Base-by-base conservation (phyloP, 164 flowering plant genomes). In the Akebia trifoliata region DNA sequence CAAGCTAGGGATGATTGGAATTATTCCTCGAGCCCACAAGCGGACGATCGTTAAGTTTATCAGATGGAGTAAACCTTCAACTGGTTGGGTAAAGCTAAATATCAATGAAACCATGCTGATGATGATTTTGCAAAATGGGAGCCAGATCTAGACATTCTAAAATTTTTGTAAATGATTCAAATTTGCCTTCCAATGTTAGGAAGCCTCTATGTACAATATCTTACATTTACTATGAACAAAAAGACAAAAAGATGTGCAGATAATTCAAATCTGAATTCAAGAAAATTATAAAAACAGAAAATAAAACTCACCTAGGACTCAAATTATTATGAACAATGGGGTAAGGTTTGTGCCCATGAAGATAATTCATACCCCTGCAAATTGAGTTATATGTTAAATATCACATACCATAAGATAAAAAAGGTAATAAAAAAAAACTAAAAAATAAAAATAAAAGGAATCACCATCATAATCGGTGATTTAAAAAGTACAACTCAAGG, bases 281-380 rank as follows among this genome's bases (percentile, higher is more conserved):
- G 31, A n/a, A 22, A 11, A 32, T 26, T 7, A 36, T 14, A 36
- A 50, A 8, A 8, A 3, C 22, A 28, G 7, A n/a, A 9, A 39
- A 24, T 8, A 37, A 32, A 34, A 38, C 74, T 67, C 35, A 74
- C 87, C 65, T 63, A 3, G 78, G 60, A 52, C 69, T 48, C 69
- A 82, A 70, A 62, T 74, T 55, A 50, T 82, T 78, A 55, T 82
- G 87, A 42, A 78, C 80, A 54, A 82, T 78, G 6, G 83, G 78
- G n/a, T 50, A 54, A 6, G 84, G 81, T 53, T 79, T 76, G 69
- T 82, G 83, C 72, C 73, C 56, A 54, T 80, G 84, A 46, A 82
- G 84, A 62, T 80, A 82, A 61, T 80, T 79, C 84, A 82, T 78
- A 67, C 87, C 87, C 75, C 87, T 79, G 78, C 21, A 53, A 64